Base-by-base conservation (phyloP, 352 stramenopile species). In the Discostella stelligera region DNA sequence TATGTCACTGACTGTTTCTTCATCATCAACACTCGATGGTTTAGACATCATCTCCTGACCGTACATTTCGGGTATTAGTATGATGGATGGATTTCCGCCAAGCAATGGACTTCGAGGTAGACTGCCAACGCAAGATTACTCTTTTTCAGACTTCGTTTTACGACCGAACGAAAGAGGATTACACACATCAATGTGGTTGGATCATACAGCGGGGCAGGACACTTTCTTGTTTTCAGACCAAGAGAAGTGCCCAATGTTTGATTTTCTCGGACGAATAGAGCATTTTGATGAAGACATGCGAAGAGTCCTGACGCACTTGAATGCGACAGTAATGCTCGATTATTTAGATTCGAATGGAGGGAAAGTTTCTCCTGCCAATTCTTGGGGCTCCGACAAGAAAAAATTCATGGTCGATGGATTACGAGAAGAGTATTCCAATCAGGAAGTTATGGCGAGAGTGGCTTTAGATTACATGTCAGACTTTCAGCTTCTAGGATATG, bases 271-370 rank as follows among this genome's bases (percentile, higher is more conserved):
- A 21, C 63, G 71, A 10, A 37, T 79, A 21, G 64, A 79, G 11
- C 37, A 74, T 60, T 79, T 69, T 60, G 71, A 79, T 48, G 55
- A 79, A 66, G 71, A 79, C 18, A 74, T 79, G 46, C 14, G 50
- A 55, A 74, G 55, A 71, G 63, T 79, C 39, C 52, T 79, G 49
- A 60, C 64, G 16, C 64, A 79, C 37, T 52, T 79, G 13, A 71
- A 79, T 67, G 71, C 64, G 49, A 74, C 58, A 44, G 48, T 62
- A 61, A 66, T 79, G 39, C 32, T 74, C 14, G 18, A 56, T 32
- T 74, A 71, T 41, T 58, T 67, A 8, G 71, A 79, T 1, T 52
- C 37, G 44, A 60, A 61, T 39, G 71, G 58, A 48, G 71, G 71
- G 13, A 52, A 48, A 54, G 18, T 69, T 44, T 25, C 46, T 10